Evolutionary conservation across 768 basidiomycete genomes (phyloP).

Genomic region (Boletus bicolor): DNA sequence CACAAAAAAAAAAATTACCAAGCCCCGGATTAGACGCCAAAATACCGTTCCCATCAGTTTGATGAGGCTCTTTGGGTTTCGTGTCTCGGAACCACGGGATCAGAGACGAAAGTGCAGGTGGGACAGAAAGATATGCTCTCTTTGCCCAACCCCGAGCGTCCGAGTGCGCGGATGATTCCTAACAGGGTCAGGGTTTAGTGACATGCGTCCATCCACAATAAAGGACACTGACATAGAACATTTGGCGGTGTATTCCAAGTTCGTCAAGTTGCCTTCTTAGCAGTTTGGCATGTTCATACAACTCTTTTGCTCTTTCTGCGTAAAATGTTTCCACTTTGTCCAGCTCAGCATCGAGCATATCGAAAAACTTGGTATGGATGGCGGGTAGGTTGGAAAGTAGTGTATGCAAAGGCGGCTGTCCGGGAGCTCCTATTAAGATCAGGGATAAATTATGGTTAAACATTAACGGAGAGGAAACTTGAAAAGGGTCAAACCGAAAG

Average conservation of each 20-base stretch:
- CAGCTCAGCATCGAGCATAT: slow-evolving; percentile 71
- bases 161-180: slow-evolving; percentile 16
- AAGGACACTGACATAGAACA: slow-evolving; percentile 49
- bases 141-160: slow-evolving; percentile 11
- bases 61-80: too few species aligned
- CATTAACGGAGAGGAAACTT: neutral
- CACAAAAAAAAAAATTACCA: neutral
- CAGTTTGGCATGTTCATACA: slow-evolving; percentile 42
- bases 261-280: slow-evolving; percentile 73
- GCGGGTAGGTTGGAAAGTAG: slow-evolving; percentile 56
- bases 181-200: neutral
- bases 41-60: too few species aligned
- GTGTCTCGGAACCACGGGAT: neutral
- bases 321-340: slow-evolving; percentile 88
- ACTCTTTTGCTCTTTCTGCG: slow-evolving; percentile 61
- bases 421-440: slow-evolving; percentile 9
- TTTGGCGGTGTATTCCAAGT: slow-evolving; percentile 63
- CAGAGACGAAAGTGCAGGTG: slow-evolving; percentile 3
- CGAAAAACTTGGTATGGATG: slow-evolving; percentile 70
- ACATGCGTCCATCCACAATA: neutral
- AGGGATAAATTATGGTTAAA: neutral
- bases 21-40: too few species aligned
- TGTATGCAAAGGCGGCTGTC: slow-evolving; percentile 39
- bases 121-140: slow-evolving; percentile 7
- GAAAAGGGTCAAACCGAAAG: slow-evolving; percentile 11